Conservation (phyloP, 2,329 filamentous ascomycete genomes). For the Cordyceps pruinosa region DNA sequence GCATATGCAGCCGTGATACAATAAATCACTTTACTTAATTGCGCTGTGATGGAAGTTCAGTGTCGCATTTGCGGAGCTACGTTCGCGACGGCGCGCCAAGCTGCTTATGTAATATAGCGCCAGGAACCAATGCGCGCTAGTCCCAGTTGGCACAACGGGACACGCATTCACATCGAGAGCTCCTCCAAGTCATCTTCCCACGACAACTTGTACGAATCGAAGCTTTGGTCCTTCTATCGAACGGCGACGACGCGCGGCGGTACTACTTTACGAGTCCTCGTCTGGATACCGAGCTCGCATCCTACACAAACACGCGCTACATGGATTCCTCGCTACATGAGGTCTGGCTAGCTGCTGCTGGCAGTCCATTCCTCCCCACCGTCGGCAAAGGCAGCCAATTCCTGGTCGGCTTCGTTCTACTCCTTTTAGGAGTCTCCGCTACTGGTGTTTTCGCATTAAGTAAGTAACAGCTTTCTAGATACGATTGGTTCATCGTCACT, state of each 20-base stretch:
- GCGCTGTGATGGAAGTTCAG: neutral
- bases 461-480: slow-evolving; percentile 37
- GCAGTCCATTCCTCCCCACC: slow-evolving; percentile 74
- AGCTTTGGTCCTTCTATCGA: neutral
- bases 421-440: slow-evolving; percentile 64
- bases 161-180: slow-evolving; percentile 28
- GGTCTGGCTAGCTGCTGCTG: slow-evolving; percentile 88
- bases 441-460: slow-evolving; percentile 80
- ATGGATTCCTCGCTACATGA: slow-evolving; percentile 80
- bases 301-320: slow-evolving; percentile 26
- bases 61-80: slow-evolving; percentile 8
- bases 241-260: neutral
- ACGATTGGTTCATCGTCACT: neutral
- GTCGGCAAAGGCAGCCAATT: slow-evolving; percentile 82
- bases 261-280: neutral
- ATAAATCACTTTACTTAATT: slow-evolving; percentile 1
- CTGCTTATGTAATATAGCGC: slow-evolving; percentile 25
- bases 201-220: slow-evolving; percentile 8
- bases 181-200: slow-evolving; percentile 11
- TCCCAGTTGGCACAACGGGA: slow-evolving; percentile 24
- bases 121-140: slow-evolving; percentile 22
- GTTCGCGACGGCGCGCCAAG: neutral
- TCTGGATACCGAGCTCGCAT: neutral
- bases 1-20: neutral
- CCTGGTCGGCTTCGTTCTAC: slow-evolving; percentile 67